Evolutionary conservation across 2,329 filamentous ascomycete species (phyloP).

Genomic region (Cryphonectria carpinicola): DNA sequence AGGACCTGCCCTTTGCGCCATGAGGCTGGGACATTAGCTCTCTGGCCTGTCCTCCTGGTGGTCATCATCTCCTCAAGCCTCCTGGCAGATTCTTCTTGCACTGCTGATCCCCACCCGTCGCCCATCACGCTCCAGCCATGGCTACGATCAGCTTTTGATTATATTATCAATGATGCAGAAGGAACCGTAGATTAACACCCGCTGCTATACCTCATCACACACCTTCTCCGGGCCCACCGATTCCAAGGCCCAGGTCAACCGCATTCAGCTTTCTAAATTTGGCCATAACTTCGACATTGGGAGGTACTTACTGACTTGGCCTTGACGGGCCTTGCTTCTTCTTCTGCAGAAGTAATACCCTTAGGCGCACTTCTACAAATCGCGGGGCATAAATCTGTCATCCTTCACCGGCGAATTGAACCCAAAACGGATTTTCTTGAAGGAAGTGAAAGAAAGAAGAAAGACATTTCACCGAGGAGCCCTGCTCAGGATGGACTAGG

Average conservation of each 20-base stretch:
- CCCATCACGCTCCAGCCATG: background rate
- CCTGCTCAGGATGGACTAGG: background rate
- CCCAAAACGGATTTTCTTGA: background rate
- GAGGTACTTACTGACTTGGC: background rate
- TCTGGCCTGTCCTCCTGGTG: background rate
- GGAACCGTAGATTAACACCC: background rate
- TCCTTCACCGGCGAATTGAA: background rate
- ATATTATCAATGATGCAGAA: background rate
- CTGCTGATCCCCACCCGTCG: background rate
- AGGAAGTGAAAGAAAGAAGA: too few relatives aligned
- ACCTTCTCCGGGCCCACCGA: slow-evolving; percentile 2
- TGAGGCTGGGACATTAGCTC: background rate
- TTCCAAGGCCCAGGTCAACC: background rate
- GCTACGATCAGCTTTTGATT: background rate
- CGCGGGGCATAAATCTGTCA: background rate
- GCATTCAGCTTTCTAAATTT: slow-evolving; percentile 16
- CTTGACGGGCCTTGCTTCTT: slow-evolving; percentile 13
- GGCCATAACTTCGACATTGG: background rate
- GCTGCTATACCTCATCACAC: background rate
- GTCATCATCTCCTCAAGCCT: background rate
- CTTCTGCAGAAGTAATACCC: slow-evolving; percentile 11
- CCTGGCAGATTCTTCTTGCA: background rate
- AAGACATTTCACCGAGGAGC: background rate
- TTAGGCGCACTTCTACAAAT: slow-evolving; percentile 3
- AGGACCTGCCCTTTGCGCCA: background rate